Evolutionary conservation across 495 filamentous ascomycete species (phyloP).

Genomic region (Neurospora terricola): DNA sequence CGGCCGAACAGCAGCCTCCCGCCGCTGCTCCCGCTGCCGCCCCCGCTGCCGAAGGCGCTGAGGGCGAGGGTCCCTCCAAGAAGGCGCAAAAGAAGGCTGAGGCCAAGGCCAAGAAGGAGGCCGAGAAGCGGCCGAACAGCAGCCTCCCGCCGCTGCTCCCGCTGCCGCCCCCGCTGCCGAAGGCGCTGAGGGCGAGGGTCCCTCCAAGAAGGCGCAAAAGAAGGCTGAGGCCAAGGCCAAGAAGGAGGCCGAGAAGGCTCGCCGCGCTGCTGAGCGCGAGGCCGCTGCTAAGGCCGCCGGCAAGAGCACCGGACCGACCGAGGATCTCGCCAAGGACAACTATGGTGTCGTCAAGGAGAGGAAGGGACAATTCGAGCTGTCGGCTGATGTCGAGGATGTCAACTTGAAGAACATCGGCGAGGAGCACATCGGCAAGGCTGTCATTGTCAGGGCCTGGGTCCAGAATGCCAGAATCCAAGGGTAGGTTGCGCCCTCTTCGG

Average conservation of each 20-base stretch:
- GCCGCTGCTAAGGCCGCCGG: constrained; percentile 34
- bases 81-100: constrained; percentile 49
- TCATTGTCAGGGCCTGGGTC: constrained; percentile 72
- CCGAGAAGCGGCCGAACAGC: constrained; percentile 37
- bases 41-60: constrained; percentile 13
- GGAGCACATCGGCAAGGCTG: constrained; percentile 58
- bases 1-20: background rate
- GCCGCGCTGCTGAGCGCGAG: constrained; percentile 39
- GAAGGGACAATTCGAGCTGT: constrained; percentile 8
- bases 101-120: constrained; percentile 44
- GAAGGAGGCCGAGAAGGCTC: constrained; percentile 43
- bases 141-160: constrained; percentile 3
- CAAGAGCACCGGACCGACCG: constrained; percentile 24
- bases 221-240: constrained; percentile 46
- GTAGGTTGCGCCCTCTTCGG: background rate
- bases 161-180: constrained; percentile 6
- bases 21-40: constrained; percentile 5
- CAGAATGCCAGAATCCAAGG: constrained; percentile 79
- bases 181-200: constrained; percentile 14
- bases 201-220: constrained; percentile 47
- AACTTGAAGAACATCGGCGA: constrained; percentile 45
- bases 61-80: constrained; percentile 30
- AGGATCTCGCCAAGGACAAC: constrained; percentile 61
- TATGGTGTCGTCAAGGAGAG: constrained; percentile 38
- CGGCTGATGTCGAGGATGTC: constrained; percentile 28